Evolutionary conservation across 2,329 filamentous ascomycete species (phyloP).

Genomic region (Ophiosphaerella herpotricha): DNA sequence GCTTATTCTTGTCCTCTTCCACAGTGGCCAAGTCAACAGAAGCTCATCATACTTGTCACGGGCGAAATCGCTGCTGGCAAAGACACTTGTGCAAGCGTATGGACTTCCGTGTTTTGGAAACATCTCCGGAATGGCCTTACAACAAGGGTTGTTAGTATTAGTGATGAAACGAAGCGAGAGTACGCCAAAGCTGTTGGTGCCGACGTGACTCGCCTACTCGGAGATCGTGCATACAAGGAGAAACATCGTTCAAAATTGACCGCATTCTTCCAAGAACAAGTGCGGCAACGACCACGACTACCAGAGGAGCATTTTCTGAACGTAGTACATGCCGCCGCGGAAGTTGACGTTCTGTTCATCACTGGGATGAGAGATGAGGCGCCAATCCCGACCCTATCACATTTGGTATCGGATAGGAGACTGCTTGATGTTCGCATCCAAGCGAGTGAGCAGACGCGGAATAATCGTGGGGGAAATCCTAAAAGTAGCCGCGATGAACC

Average conservation of each 20-base stretch:
- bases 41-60: constrained; percentile 54
- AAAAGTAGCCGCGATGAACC: not conserved
- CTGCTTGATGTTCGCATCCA: constrained; percentile 60
- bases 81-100: constrained; percentile 62
- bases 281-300: constrained; percentile 51
- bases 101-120: constrained; percentile 51
- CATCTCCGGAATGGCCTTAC: constrained; percentile 25
- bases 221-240: constrained; percentile 66
- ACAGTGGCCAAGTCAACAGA: constrained; percentile 27
- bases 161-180: constrained; percentile 61
- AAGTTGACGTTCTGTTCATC: constrained; percentile 61
- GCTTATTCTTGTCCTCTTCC: constrained; percentile 61
- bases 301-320: constrained; percentile 48
- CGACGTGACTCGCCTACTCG: constrained; percentile 55
- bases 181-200: constrained; percentile 58
- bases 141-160: constrained; percentile 49
- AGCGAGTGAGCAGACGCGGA: constrained; percentile 47
- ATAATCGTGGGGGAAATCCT: constrained; percentile 40
- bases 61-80: constrained; percentile 62
- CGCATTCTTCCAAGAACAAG: constrained; percentile 55
- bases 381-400: constrained; percentile 59
- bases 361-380: constrained; percentile 67
- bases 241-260: constrained; percentile 60
- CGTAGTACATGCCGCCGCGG: constrained; percentile 47
- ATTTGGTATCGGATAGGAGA: constrained; percentile 58